phyloP scores from a whole-genome alignment of 805 yeast species.

The Yamadazyma ubonensis region DNA sequence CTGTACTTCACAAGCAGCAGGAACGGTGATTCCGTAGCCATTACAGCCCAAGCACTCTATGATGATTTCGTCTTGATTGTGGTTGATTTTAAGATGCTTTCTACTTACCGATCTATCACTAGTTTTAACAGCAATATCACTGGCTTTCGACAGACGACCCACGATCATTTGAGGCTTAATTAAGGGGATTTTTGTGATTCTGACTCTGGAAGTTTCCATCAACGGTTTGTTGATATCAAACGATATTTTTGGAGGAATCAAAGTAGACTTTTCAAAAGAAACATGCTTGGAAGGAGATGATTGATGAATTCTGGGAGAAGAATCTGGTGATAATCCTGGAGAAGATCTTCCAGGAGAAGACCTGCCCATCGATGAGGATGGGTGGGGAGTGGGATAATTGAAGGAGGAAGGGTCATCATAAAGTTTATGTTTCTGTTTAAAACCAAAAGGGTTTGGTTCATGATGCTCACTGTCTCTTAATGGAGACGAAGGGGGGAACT shows the following conservation, averaged over 20 bases:
- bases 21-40: slow-evolving; percentile 69
- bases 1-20: slow-evolving; percentile 42
- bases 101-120: slow-evolving; percentile 63
- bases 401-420: slow-evolving; percentile 7
- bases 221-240: slow-evolving; percentile 15
- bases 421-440: slow-evolving; percentile 1
- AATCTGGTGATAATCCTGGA: neutral
- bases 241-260: slow-evolving; percentile 13
- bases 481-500: slow-evolving; percentile 57
- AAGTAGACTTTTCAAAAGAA: slow-evolving; percentile 8
- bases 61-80: slow-evolving; percentile 41
- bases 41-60: slow-evolving; percentile 80
- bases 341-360: slow-evolving; percentile 31
- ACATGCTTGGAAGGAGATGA: no score
- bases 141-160: slow-evolving; percentile 68
- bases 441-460: slow-evolving; percentile 15
- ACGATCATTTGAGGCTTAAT: slow-evolving; percentile 42
- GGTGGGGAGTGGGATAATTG: slow-evolving; percentile 66
- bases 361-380: slow-evolving; percentile 50
- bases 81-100: slow-evolving; percentile 53
- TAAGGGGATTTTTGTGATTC: slow-evolving; percentile 40
- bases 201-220: slow-evolving; percentile 8
- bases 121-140: slow-evolving; percentile 49
- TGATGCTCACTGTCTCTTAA: slow-evolving; percentile 27
- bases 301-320: neutral